Evolutionary conservation across 495 filamentous ascomycete genomes (phyloP).

Genomic region (Daldinia caldariorum): DNA sequence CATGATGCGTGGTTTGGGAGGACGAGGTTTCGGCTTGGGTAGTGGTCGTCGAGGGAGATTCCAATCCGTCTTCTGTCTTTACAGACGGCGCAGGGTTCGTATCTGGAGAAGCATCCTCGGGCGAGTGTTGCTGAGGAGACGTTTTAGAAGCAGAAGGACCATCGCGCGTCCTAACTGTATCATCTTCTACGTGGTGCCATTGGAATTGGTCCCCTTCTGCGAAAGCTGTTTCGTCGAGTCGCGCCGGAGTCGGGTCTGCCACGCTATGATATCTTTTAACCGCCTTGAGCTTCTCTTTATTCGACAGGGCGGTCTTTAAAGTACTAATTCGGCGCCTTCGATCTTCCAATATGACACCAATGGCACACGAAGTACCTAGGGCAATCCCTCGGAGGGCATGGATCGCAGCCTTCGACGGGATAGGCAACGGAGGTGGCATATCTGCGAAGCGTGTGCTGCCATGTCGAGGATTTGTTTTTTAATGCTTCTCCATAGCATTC

Average conservation of each 20-base stretch:
- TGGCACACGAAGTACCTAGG: slow-evolving; percentile 62
- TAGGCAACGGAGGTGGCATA: slow-evolving; percentile 58
- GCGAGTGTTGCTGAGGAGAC: background rate
- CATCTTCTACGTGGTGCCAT: slow-evolving; percentile 23
- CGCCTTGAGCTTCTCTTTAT: slow-evolving; percentile 57
- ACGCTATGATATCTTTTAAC: slow-evolving; percentile 53
- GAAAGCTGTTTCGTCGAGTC: slow-evolving; percentile 57
- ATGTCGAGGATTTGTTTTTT: slow-evolving; percentile 16
- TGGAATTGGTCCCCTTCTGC: slow-evolving; percentile 35
- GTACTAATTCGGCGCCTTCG: slow-evolving; percentile 61
- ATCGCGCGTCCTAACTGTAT: background rate
- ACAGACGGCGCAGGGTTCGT: background rate
- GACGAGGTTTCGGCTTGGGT: background rate
- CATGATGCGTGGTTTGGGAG: background rate
- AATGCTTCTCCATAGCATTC: slow-evolving; percentile 12
- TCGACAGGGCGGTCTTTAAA: slow-evolving; percentile 55
- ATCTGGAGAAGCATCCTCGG: background rate
- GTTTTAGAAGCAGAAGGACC: background rate
- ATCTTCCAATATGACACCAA: slow-evolving; percentile 64
- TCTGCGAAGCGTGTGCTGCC: slow-evolving; percentile 27
- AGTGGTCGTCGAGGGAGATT: slow-evolving; percentile 21
- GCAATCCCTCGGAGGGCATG: slow-evolving; percentile 62
- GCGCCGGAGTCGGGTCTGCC: slow-evolving; percentile 53
- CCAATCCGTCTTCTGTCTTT: background rate
- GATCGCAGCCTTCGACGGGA: slow-evolving; percentile 64